A percentile compares a stretch with the other conserved stretches of the same genome.
phyloP scores from a whole-genome alignment of 768 basidiomycete species.

The Boletus bicolor region DNA sequence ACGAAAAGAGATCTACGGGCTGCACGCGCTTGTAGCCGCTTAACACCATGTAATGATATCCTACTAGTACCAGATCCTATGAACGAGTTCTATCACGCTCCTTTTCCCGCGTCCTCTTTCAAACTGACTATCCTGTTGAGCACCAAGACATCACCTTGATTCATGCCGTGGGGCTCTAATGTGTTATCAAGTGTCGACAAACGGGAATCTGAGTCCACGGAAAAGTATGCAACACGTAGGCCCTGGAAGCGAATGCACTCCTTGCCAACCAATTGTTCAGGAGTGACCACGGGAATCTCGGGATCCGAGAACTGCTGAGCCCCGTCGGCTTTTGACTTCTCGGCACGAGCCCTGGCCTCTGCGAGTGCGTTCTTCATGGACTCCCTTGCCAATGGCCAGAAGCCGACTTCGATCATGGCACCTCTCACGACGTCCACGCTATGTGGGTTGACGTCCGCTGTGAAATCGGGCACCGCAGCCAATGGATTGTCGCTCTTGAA shows the following conservation, averaged over 20 bases:
- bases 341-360: slow-evolving; percentile 62
- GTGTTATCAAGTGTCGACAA: slow-evolving; percentile 61
- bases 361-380: slow-evolving; percentile 60
- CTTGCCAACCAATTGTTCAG: slow-evolving; percentile 77
- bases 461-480: slow-evolving; percentile 66
- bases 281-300: slow-evolving; percentile 67
- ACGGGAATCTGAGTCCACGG: slow-evolving; percentile 82
- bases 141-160: slow-evolving; percentile 75
- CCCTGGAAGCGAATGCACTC: slow-evolving; percentile 98
- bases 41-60: slow-evolving; percentile 26
- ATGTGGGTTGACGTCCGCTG: slow-evolving; percentile 76
- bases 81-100: slow-evolving; percentile 10
- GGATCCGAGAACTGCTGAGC: slow-evolving; percentile 36
- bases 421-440: slow-evolving; percentile 77
- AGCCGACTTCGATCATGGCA: slow-evolving; percentile 85
- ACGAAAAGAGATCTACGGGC: slow-evolving; percentile 81
- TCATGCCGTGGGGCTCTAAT: slow-evolving; percentile 38
- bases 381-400: slow-evolving; percentile 77
- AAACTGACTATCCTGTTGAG: slow-evolving; percentile 90
- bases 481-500: slow-evolving; percentile 93
- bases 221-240: slow-evolving; percentile 91
- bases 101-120: slow-evolving; percentile 91
- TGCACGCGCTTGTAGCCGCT: slow-evolving; percentile 86
- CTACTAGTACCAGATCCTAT: not conserved
- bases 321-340: slow-evolving; percentile 50